These are phyloP conservation scores for Aotearoamyces nothofagi DNA, from an alignment of 2,329 filamentous ascomycete genomes.

Conservation along the genomic window DNA sequence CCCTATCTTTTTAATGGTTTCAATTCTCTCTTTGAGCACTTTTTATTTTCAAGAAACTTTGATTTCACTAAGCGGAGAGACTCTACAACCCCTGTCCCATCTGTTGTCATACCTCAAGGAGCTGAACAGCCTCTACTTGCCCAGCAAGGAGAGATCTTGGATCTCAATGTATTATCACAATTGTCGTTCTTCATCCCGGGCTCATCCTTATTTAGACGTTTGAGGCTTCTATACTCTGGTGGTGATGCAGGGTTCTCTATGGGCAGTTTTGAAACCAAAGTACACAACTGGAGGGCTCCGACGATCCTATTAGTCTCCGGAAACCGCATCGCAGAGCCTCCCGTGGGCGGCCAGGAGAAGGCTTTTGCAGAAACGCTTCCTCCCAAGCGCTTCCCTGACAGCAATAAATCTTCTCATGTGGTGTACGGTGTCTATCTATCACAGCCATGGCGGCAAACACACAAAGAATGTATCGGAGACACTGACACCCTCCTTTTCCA, in stretches of 20 bases:
- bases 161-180: slow-evolving; percentile 48
- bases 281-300: slow-evolving; percentile 65
- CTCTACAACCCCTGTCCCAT: slow-evolving; percentile 7
- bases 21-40: slow-evolving; percentile 56
- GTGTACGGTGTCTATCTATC: slow-evolving; percentile 54
- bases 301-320: slow-evolving; percentile 59
- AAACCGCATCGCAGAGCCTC: slow-evolving; percentile 35
- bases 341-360: slow-evolving; percentile 34
- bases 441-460: slow-evolving; percentile 54
- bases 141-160: slow-evolving; percentile 45
- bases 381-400: slow-evolving; percentile 40
- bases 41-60: slow-evolving; percentile 59
- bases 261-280: slow-evolving; percentile 59
- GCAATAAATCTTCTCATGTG: slow-evolving; percentile 33
- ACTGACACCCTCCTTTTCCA: slow-evolving; percentile 53
- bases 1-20: slow-evolving; percentile 55
- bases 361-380: slow-evolving; percentile 47
- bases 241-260: slow-evolving; percentile 60
- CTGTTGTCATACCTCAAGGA: slow-evolving; percentile 7
- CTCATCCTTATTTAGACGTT: slow-evolving; percentile 44
- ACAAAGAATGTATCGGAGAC: slow-evolving; percentile 53
- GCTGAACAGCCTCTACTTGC: slow-evolving; percentile 28
- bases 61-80: slow-evolving; percentile 34
- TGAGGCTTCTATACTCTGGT: slow-evolving; percentile 56
- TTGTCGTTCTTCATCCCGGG: slow-evolving; percentile 60